Evolutionary conservation across 2,329 filamentous ascomycete species (phyloP).

Genomic region (Calycina herbarum): DNA sequence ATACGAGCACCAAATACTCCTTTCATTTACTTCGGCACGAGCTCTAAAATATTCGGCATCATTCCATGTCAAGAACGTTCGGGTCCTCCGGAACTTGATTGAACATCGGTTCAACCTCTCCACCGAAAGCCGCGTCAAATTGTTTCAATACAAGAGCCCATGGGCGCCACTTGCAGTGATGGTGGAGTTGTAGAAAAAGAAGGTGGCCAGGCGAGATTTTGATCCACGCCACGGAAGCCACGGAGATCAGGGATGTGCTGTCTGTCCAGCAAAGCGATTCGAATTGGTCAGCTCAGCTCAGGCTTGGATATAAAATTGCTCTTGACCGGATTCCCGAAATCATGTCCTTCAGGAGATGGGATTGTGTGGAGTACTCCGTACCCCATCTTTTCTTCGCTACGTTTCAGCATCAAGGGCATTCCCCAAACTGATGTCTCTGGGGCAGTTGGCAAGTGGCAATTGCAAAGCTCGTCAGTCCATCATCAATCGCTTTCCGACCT

Average conservation of each 20-base stretch:
- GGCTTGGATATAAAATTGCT: background rate
- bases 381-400: background rate
- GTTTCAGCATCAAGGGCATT: no score
- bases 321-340: no score
- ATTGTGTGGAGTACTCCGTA: background rate
- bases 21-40: no score
- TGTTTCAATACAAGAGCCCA: slow-evolving; percentile 2
- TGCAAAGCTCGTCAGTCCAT: background rate
- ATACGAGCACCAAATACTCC: no score
- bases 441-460: background rate
- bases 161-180: background rate
- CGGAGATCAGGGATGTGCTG: background rate
- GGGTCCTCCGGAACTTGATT: background rate
- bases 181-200: background rate
- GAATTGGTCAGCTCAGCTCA: background rate
- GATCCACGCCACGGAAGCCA: background rate
- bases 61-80: background rate
- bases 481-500: background rate
- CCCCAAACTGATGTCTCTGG: background rate
- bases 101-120: background rate
- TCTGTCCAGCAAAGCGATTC: background rate
- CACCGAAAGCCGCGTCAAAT: background rate
- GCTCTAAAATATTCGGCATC: background rate
- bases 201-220: background rate
- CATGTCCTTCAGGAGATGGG: background rate